Base-by-base conservation (phyloP, 2,329 filamentous ascomycete species). In the Colletotrichum lupini region DNA sequence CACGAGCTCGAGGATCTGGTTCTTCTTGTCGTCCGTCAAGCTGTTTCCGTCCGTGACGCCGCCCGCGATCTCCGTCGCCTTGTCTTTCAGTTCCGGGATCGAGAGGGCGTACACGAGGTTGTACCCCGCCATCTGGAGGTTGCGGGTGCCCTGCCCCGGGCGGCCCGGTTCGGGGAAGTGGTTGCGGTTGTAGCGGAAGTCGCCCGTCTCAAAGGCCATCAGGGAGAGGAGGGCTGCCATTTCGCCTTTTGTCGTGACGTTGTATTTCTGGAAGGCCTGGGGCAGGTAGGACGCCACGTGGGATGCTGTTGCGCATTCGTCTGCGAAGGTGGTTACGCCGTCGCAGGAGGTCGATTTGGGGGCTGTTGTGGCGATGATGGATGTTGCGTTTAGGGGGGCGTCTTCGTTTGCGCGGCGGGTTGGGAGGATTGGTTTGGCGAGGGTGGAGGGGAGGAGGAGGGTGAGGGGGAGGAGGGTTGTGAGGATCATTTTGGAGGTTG, bases 181-280 rank as follows among this genome's bases (percentile, higher is more conserved):
- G 82, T 95, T 94, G 81, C 86, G 88, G 82, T 92, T 94, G 87
- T 90, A 95, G 77, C 89, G 87, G 83, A 95, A 94, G 75, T 92
- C 87, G 26, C 70, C 90, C 1, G 89, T 91, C 84, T 97, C 95
- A 79, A 91, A 92, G 12, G 92, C 89, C 84, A 94, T 92, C 78
- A 95, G 85, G 14, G 91, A 86, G 56, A 97, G 79, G 19, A 95
- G 81, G 26, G 92, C 93, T 7, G 94, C 94, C 79, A 93, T 91
- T 77, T 93, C 89, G 26, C 86, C 88, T 26, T 83, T 82, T 42
- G 81, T 80, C 60, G 82, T 86, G 76, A 95, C 84, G 3, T 80
- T 76, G 85, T 94, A 92, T 12, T 85, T 82, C 22, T 78, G 69
- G 81, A 95, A 91, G 46, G 89, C 87, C 7, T 82, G 76, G 77